Percentiles rank a stretch among this genome's conserved stretches.
phyloP scores from a whole-genome alignment of 73 alveolate species.

The Paramecium caudatum region DNA sequence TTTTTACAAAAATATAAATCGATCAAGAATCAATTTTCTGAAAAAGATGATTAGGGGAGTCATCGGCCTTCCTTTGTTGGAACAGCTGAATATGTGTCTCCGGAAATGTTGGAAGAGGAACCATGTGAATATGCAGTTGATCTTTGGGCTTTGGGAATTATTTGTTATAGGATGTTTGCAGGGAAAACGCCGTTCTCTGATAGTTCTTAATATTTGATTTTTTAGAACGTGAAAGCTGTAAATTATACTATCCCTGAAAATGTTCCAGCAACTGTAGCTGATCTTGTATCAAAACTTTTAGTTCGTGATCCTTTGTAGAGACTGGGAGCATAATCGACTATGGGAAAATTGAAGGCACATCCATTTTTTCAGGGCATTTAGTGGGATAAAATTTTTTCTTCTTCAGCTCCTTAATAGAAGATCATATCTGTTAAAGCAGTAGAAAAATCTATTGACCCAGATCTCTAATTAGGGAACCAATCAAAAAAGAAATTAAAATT shows the following conservation, averaged over 20 bases:
- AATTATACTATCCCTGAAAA: constrained; percentile 60
- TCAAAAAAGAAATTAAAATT: constrained; percentile 48
- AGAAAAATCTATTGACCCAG: constrained; percentile 66
- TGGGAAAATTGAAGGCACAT: constrained; percentile 60
- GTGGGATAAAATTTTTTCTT: constrained; percentile 14
- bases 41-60: constrained; percentile 21
- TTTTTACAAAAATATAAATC: constrained; percentile 45
- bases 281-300: constrained; percentile 65
- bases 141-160: constrained; percentile 79
- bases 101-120: constrained; percentile 77
- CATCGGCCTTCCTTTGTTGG: constrained; percentile 67
- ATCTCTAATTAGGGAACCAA: constrained; percentile 53
- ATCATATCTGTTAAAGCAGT: constrained; percentile 24
- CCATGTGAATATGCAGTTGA: constrained; percentile 54
- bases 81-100: constrained; percentile 79
- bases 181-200: constrained; percentile 79
- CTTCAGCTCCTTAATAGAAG: constrained; percentile 66
- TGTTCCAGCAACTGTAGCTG: constrained; percentile 71
- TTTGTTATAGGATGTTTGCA: constrained; percentile 73
- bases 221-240: constrained; percentile 61
- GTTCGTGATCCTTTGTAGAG: constrained; percentile 71
- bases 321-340: constrained; percentile 43
- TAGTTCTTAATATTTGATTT: constrained; percentile 60
- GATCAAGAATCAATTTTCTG: constrained; percentile 28
- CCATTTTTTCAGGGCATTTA: constrained; percentile 74